Percentiles rank a stretch among this genome's conserved stretches.
Evolutionary conservation across 148 eudicot species (phyloP).

Genomic region (Vaccinium myrtillus): DNA sequence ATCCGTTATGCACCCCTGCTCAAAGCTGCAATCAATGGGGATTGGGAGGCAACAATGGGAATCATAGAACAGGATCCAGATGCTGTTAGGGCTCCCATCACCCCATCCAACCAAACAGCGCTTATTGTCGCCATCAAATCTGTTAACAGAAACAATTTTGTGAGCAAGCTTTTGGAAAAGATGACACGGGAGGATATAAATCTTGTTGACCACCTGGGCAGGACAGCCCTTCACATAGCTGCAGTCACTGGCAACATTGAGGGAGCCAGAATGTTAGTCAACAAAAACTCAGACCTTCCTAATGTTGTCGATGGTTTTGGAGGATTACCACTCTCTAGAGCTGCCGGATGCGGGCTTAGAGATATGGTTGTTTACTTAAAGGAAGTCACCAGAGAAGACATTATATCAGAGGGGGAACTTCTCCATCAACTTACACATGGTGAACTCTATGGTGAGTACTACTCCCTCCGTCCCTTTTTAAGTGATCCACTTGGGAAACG

Average conservation of each 20-base stretch:
- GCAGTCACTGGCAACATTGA: background rate
- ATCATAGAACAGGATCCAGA: constrained; percentile 1
- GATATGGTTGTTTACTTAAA: background rate
- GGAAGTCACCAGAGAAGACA: background rate
- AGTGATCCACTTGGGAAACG: too few relatives aligned
- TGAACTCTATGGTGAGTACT: background rate
- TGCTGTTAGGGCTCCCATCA: background rate
- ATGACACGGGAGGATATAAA: background rate
- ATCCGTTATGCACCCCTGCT: background rate
- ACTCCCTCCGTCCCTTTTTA: too few relatives aligned
- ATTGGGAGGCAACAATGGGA: background rate
- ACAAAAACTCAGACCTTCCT: background rate
- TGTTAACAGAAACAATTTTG: background rate
- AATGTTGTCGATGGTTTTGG: too few relatives aligned
- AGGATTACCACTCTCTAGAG: background rate
- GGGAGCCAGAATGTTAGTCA: constrained; percentile 2
- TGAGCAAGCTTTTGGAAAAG: background rate
- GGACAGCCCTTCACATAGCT: background rate
- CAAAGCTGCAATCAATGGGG: constrained; percentile 4
- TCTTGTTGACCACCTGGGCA: too few relatives aligned
- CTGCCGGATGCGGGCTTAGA: background rate
- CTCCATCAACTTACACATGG: rapidly evolving
- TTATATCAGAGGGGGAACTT: background rate
- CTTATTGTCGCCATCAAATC: background rate
- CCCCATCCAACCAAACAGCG: background rate